Percentiles rank a stretch among this genome's conserved stretches.
phyloP scores from a whole-genome alignment of 1,139 yeast species.

The Candida labiduridarum region DNA sequence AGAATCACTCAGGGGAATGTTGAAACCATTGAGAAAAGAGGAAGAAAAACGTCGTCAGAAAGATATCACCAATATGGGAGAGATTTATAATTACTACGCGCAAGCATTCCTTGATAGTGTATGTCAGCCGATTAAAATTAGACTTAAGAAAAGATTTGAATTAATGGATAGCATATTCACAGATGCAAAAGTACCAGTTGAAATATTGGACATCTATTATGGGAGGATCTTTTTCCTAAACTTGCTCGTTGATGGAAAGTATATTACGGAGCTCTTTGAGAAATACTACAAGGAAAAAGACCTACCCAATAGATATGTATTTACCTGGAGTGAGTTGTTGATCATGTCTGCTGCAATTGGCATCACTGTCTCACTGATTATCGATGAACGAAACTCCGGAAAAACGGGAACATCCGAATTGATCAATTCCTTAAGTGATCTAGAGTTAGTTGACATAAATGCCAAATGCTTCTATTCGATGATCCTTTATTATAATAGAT shows the following conservation, averaged over 20 bases:
- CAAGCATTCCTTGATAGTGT: constrained; percentile 13
- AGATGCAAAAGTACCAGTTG: constrained; percentile 8
- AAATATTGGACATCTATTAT: constrained; percentile 7
- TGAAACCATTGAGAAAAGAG: constrained; percentile 13
- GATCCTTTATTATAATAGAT: constrained; percentile 48
- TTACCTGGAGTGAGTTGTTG: constrained; percentile 12
- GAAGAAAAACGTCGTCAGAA: constrained; percentile 25
- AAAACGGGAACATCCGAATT: constrained; percentile 9
- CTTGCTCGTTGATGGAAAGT: constrained; percentile 9
- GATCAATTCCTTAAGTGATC: constrained; percentile 13
- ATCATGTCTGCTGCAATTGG: constrained; percentile 11
- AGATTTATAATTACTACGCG: constrained; percentile 11
- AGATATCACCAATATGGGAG: constrained; percentile 22
- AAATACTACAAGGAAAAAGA: constrained; percentile 5
- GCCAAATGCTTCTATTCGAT: constrained; percentile 34
- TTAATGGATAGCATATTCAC: constrained; percentile 11
- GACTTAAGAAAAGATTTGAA: constrained; percentile 10
- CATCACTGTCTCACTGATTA: constrained; percentile 8
- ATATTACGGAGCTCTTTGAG: constrained; percentile 10
- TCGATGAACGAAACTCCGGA: constrained; percentile 12
- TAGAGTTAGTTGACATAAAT: constrained; percentile 24
- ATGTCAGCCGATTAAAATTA: constrained; percentile 12
- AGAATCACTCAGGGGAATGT: constrained; percentile 34
- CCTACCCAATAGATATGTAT: background rate
- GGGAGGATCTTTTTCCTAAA: constrained; percentile 10